These are phyloP conservation scores for Annulohypoxylon maeteangense DNA, from an alignment of 495 filamentous ascomycete species.

Conservation along the genomic window DNA sequence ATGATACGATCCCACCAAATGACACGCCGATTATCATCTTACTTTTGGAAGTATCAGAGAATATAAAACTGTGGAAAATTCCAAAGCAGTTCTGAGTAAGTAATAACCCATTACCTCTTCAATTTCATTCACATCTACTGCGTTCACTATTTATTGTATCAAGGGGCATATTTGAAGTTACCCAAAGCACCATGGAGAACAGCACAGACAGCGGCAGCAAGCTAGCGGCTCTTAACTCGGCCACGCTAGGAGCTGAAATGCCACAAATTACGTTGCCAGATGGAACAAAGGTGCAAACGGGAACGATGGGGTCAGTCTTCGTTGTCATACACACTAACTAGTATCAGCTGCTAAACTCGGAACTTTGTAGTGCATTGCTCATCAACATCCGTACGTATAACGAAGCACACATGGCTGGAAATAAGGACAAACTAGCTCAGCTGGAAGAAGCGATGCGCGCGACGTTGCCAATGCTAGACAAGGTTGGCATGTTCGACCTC, in stretches of 20 bases:
- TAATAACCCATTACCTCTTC: background rate
- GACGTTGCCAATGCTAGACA: conserved; percentile 36
- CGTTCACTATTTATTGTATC: background rate
- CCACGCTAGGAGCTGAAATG: conserved; percentile 34
- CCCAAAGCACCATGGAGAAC: conserved; percentile 17
- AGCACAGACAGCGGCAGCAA: conserved; percentile 2
- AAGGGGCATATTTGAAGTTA: background rate
- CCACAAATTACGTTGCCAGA: conserved; percentile 43
- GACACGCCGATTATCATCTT: background rate
- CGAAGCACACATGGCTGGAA: conserved; percentile 28
- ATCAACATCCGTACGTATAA: conserved; percentile 46
- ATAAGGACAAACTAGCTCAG: conserved; percentile 23
- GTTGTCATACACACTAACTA: background rate
- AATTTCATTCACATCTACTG: background rate
- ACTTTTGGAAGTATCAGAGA: too few species aligned
- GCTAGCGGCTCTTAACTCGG: conserved; percentile 39
- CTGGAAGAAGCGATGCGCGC: conserved; percentile 34
- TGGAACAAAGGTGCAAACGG: conserved; percentile 45
- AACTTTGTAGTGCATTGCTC: conserved; percentile 30
- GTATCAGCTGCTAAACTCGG: background rate
- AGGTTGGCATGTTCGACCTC: conserved; percentile 43
- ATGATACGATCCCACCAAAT: background rate
- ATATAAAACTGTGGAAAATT: background rate
- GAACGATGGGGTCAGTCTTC: conserved; percentile 39
- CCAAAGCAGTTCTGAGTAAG: background rate